Percentiles rank a stretch among this genome's conserved stretches.
Conservation (phyloP, 768 basidiomycete species). For the Termitomyces sp. region DNA sequence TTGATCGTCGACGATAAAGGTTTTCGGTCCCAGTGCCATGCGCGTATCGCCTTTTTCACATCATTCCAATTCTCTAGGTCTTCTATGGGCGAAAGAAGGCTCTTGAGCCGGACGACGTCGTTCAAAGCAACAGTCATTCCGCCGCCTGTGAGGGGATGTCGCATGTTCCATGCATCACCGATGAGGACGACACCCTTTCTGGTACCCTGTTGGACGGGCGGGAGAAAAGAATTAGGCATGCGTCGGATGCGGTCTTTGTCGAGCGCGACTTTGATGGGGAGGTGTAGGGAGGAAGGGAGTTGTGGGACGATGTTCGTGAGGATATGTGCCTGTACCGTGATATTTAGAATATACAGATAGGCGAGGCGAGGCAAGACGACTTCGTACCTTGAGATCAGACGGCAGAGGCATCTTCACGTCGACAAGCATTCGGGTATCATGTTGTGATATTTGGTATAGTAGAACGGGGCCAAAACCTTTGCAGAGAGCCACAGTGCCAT, state of each 20-base stretch:
- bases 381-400: constrained; percentile 68
- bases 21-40: constrained; percentile 89
- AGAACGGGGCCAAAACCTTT: constrained; percentile 85
- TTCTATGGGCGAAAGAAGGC: constrained; percentile 49
- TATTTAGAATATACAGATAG: not conserved
- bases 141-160: constrained; percentile 95
- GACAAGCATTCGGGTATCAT: constrained; percentile 91
- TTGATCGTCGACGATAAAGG: constrained; percentile 83
- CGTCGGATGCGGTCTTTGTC: constrained; percentile 76
- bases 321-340: constrained; percentile 60
- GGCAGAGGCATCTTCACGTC: constrained; percentile 87
- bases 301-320: constrained; percentile 71
- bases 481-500: constrained; percentile 83
- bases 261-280: constrained; percentile 64
- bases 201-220: constrained; percentile 67
- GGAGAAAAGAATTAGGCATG: constrained; percentile 96
- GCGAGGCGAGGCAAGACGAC: not conserved
- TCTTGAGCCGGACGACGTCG: constrained; percentile 74
- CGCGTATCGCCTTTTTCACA: constrained; percentile 49
- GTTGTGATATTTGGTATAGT: constrained; percentile 85
- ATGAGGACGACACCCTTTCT: constrained; percentile 79
- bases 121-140: constrained; percentile 96
- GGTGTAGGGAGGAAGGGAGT: constrained; percentile 71
- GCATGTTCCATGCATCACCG: constrained; percentile 99
- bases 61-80: constrained; percentile 47